phyloP scores from a whole-genome alignment of 2,329 filamentous ascomycete species.

The Botrytis paeoniae region DNA sequence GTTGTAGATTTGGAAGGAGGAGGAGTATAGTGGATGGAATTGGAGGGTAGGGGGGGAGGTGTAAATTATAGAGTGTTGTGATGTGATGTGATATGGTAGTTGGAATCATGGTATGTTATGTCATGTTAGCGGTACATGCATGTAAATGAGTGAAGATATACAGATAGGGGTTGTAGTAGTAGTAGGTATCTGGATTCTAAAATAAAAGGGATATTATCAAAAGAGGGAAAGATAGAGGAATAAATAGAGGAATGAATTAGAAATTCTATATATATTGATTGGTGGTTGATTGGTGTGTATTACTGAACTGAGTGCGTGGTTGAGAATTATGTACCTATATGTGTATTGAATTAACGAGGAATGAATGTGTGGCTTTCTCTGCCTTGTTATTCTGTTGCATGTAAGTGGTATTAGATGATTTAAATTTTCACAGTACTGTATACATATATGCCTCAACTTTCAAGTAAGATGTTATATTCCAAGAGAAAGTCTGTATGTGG shows the following conservation, averaged over 20 bases:
- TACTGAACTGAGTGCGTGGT: too few relatives aligned
- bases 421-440: too few relatives aligned
- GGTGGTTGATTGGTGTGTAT: neutral
- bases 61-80: neutral
- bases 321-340: too few relatives aligned
- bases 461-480: too few relatives aligned
- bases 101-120: neutral
- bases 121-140: neutral
- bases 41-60: neutral
- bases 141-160: neutral
- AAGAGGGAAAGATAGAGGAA: neutral
- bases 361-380: too few relatives aligned
- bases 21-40: neutral
- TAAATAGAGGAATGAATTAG: neutral
- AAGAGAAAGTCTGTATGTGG: too few relatives aligned
- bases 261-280: neutral
- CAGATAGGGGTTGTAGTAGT: neutral
- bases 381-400: too few relatives aligned
- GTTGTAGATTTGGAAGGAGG: neutral
- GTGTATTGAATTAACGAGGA: too few relatives aligned
- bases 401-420: too few relatives aligned
- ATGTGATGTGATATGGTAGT: neutral
- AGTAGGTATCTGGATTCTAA: neutral
- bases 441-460: too few relatives aligned
- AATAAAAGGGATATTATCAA: neutral